Evolutionary conservation across 257 asterid genomes (phyloP).

Genomic region (Nicotiana sylvestris): DNA sequence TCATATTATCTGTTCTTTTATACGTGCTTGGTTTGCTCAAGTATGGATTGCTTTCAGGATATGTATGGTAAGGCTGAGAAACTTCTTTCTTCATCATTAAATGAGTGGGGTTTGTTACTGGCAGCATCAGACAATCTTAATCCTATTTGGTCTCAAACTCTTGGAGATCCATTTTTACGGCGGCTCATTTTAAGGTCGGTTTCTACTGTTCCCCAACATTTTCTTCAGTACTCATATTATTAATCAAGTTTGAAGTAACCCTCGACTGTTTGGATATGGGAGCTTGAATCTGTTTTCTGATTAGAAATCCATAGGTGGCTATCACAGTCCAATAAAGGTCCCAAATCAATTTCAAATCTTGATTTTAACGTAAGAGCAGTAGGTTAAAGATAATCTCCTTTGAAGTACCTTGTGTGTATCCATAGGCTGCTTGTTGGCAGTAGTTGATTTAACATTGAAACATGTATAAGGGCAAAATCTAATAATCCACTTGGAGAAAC

Average conservation of each 20-base stretch:
- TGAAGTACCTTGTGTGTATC: no score
- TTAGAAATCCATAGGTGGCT: no score
- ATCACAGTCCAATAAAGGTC: no score
- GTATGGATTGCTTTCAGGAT: constrained; percentile 52
- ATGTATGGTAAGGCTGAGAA: constrained; percentile 59
- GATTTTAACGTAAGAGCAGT: no score
- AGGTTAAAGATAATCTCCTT: no score
- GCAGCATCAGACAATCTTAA: constrained; percentile 54
- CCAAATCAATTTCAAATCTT: no score
- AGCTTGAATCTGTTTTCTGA: no score
- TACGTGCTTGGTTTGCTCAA: not conserved
- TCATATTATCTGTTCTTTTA: not conserved
- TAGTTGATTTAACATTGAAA: not conserved
- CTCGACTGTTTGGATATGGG: not conserved
- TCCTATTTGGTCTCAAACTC: constrained; percentile 84
- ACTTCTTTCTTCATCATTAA: constrained; percentile 64
- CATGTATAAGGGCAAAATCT: not conserved
- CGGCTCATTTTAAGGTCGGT: constrained; percentile 77
- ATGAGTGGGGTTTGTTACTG: constrained; percentile 59
- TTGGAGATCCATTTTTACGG: constrained; percentile 78
- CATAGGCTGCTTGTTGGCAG: no score
- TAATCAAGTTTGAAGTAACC: constrained; percentile 1
- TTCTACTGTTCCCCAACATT: not conserved
- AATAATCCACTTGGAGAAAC: not conserved
- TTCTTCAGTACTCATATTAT: not conserved